phyloP scores from a whole-genome alignment of 2,329 filamentous ascomycete species.

The Cercospora nicotianae region DNA sequence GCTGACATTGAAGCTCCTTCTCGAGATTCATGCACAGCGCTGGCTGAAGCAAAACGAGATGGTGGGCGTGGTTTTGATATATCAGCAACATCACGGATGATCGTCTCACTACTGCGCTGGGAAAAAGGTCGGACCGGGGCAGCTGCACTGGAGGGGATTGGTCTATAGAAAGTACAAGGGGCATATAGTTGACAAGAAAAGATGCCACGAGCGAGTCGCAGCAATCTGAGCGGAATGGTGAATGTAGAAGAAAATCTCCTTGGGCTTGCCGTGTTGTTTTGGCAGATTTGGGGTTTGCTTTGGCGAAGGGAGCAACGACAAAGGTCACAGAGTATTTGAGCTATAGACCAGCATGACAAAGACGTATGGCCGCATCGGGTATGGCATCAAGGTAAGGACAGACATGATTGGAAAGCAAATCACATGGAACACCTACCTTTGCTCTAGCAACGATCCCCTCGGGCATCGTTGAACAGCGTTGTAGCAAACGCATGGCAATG shows the following conservation, averaged over 20 bases:
- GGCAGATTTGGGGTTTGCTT: neutral
- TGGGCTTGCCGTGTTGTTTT: neutral
- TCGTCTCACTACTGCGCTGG: neutral
- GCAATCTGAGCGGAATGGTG: neutral
- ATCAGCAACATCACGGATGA: neutral
- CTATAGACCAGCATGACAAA: neutral
- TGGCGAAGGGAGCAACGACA: neutral
- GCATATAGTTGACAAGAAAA: neutral
- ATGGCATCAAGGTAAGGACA: neutral
- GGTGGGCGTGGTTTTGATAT: neutral
- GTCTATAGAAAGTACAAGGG: neutral
- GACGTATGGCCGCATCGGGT: neutral
- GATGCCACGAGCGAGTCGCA: neutral
- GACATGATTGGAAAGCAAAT: neutral
- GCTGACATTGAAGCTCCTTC: neutral
- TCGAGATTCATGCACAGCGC: neutral
- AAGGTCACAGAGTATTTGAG: neutral
- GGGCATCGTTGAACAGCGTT: neutral
- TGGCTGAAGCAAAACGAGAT: neutral
- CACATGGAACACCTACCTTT: accelerated
- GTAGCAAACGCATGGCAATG: neutral
- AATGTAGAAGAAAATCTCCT: neutral
- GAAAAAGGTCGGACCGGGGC: neutral
- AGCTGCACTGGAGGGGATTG: neutral
- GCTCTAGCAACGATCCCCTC: neutral